phyloP scores from a whole-genome alignment of 768 basidiomycete genomes.

The Tricholoma bakamatsutake region DNA sequence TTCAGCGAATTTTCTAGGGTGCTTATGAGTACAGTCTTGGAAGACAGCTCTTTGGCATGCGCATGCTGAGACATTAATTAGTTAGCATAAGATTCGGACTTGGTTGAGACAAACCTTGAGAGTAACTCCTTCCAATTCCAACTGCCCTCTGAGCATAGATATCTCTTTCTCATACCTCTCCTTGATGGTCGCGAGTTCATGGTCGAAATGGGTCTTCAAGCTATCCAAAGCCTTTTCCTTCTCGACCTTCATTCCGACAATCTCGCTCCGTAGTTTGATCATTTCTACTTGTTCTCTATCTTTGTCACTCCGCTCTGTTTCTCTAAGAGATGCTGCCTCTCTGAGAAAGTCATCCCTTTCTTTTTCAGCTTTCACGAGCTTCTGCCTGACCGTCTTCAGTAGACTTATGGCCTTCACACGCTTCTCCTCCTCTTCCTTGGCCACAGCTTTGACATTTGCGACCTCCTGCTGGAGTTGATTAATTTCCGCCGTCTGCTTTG shows the following conservation, averaged over 20 bases:
- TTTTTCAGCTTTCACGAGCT: slow-evolving; percentile 94
- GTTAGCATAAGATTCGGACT: neutral
- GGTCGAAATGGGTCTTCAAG: slow-evolving; percentile 65
- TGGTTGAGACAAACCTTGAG: slow-evolving; percentile 49
- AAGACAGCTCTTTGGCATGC: slow-evolving; percentile 60
- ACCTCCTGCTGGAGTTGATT: slow-evolving; percentile 59
- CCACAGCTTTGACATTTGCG: slow-evolving; percentile 48
- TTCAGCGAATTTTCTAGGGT: slow-evolving; percentile 68
- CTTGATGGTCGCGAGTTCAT: slow-evolving; percentile 52
- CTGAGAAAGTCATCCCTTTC: slow-evolving; percentile 76
- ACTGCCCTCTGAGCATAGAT: slow-evolving; percentile 56
- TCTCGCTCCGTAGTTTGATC: slow-evolving; percentile 52
- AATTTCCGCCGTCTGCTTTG: slow-evolving; percentile 49
- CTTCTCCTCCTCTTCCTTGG: slow-evolving; percentile 97
- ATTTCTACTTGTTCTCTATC: slow-evolving; percentile 52
- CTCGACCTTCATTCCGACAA: slow-evolving; percentile 55
- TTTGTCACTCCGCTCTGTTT: slow-evolving; percentile 47
- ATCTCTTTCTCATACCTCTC: slow-evolving; percentile 77
- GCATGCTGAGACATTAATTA: slow-evolving; percentile 40
- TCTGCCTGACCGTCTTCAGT: slow-evolving; percentile 92
- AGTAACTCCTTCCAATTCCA: slow-evolving; percentile 70
- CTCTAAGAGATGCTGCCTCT: slow-evolving; percentile 46
- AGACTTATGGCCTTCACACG: slow-evolving; percentile 88
- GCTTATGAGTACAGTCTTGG: slow-evolving; percentile 55
- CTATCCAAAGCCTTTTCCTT: slow-evolving; percentile 56